These are phyloP conservation scores for Nicotiana rustica DNA, from an alignment of 305 asterid species.

Conservation along the genomic window DNA sequence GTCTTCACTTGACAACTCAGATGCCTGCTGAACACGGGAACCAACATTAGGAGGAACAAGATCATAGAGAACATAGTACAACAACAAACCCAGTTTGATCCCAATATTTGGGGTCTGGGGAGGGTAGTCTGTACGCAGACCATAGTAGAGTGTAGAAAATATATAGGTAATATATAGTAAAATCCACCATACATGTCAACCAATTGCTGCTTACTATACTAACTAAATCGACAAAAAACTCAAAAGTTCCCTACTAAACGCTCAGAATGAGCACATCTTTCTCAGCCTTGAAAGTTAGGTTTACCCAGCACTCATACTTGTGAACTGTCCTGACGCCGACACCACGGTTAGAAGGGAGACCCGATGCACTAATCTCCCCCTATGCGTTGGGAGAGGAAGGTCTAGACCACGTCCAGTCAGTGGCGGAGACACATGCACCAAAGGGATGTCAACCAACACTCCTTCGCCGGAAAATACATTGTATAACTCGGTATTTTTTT, in stretches of 20 bases:
- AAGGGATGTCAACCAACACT: too few relatives aligned
- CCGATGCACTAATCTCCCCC: too few relatives aligned
- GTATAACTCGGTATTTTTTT: too few relatives aligned
- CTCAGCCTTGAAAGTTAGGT: background rate
- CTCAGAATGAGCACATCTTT: background rate
- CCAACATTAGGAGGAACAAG: slow-evolving; percentile 14
- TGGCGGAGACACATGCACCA: too few relatives aligned
- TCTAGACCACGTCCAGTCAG: too few relatives aligned
- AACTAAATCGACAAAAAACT: background rate
- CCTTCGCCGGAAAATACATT: too few relatives aligned
- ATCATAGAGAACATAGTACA: background rate
- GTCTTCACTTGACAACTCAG: background rate
- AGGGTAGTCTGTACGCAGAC: too few relatives aligned
- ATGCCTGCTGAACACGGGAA: slow-evolving; percentile 18
- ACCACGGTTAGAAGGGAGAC: background rate
- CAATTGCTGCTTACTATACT: background rate
- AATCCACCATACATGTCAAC: background rate
- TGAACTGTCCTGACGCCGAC: background rate
- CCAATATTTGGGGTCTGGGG: too few relatives aligned
- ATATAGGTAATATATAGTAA: background rate
- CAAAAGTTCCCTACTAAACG: background rate
- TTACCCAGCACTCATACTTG: background rate
- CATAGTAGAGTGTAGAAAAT: background rate
- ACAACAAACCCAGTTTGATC: too few relatives aligned
- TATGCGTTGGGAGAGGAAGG: too few relatives aligned